A percentile compares a stretch with the other conserved stretches of the same genome.
These are phyloP conservation scores for Echinosophora koreensis DNA, from an alignment of 306 rosid genomes.

Conservation along the genomic window DNA sequence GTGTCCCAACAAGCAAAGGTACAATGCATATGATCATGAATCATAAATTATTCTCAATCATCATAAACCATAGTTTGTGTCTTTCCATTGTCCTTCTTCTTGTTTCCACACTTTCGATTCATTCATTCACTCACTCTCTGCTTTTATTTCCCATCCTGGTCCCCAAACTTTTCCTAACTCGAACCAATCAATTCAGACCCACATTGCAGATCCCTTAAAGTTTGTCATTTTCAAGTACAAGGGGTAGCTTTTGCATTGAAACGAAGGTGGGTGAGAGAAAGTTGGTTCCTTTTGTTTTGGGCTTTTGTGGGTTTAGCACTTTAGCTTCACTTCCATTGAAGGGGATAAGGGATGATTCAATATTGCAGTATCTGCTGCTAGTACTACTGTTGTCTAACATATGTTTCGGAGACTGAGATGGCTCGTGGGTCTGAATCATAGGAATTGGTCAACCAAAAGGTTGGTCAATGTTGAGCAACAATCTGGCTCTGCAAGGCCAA, in stretches of 20 bases:
- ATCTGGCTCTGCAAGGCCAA: conserved; percentile 55
- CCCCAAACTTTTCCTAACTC: conserved; percentile 21
- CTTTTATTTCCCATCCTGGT: conserved; percentile 9
- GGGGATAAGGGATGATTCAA: conserved; percentile 55
- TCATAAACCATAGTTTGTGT: conserved; percentile 38
- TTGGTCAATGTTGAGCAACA: conserved; percentile 69
- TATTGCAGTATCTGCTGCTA: conserved; percentile 34
- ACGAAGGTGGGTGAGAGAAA: conserved; percentile 44
- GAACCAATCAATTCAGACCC: conserved; percentile 45
- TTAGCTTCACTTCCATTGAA: conserved; percentile 42
- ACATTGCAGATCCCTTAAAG: conserved; percentile 42
- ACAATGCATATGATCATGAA: background rate
- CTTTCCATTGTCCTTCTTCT: background rate
- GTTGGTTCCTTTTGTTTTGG: conserved; percentile 43
- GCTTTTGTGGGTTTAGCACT: conserved; percentile 40
- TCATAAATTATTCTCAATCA: conserved; percentile 26
- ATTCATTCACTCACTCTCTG: background rate
- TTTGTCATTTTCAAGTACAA: conserved; percentile 9
- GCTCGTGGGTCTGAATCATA: conserved; percentile 73
- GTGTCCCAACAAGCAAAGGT: conserved; percentile 1
- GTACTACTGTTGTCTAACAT: conserved; percentile 41
- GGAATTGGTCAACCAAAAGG: conserved; percentile 66
- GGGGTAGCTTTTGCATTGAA: conserved; percentile 34
- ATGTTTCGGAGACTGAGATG: conserved; percentile 85
- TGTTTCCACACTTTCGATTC: conserved; percentile 43